phyloP scores from a whole-genome alignment of 768 basidiomycete species.

The Jaapia argillacea region DNA sequence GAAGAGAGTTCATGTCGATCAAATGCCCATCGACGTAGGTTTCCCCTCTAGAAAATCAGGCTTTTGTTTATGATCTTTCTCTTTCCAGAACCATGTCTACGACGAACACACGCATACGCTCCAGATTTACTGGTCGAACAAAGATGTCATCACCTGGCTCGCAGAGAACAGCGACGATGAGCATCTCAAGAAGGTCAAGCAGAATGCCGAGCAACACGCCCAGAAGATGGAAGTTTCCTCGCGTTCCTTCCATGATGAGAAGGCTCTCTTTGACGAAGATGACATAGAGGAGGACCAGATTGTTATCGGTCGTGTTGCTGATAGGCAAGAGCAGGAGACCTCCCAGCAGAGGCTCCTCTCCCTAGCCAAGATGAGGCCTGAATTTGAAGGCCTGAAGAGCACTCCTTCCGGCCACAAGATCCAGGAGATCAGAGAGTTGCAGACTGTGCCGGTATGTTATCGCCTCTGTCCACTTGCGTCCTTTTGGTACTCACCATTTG shows the following conservation, averaged over 20 bases:
- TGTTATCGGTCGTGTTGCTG: slow-evolving; percentile 50
- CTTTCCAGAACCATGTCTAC: slow-evolving; percentile 78
- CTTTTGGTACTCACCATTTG: not conserved
- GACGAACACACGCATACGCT: slow-evolving; percentile 91
- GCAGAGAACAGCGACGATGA: slow-evolving; percentile 95
- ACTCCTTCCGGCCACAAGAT: slow-evolving; percentile 81
- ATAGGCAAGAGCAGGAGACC: slow-evolving; percentile 37
- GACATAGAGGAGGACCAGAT: slow-evolving; percentile 78
- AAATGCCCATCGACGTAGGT: slow-evolving; percentile 95
- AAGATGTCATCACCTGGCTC: slow-evolving; percentile 91
- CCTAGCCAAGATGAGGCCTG: slow-evolving; percentile 61
- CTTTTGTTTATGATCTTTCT: not conserved
- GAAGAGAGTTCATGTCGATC: slow-evolving; percentile 96
- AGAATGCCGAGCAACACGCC: slow-evolving; percentile 85
- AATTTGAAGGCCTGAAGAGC: slow-evolving; percentile 75
- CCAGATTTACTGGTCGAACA: slow-evolving; percentile 92
- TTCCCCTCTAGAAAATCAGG: not conserved
- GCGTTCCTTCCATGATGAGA: slow-evolving; percentile 79
- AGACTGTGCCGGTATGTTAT: slow-evolving; percentile 78
- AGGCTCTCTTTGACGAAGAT: slow-evolving; percentile 82
- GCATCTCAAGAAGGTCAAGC: slow-evolving; percentile 89
- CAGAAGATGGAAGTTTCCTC: slow-evolving; percentile 87
- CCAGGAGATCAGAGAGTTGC: slow-evolving; percentile 89
- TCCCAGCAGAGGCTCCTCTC: slow-evolving; percentile 76
- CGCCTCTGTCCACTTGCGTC: not conserved